These are phyloP conservation scores for Tuber aestivum DNA, from an alignment of 495 filamentous ascomycete genomes.

Conservation along the genomic window DNA sequence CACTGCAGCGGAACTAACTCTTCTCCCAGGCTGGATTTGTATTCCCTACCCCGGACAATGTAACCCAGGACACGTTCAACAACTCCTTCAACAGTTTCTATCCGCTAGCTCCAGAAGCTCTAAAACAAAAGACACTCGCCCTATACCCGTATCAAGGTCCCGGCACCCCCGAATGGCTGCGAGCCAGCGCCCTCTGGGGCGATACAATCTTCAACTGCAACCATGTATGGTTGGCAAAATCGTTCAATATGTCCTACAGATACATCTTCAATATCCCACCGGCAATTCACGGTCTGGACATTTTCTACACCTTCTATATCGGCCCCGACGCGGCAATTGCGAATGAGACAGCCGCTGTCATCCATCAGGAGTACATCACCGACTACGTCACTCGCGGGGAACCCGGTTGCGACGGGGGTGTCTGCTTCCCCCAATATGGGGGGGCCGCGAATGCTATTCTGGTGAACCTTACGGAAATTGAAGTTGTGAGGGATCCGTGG, in stretches of 20 bases:
- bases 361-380: constrained; percentile 31
- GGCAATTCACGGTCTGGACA: constrained; percentile 51
- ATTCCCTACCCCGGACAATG: constrained; percentile 37
- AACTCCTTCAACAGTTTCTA: constrained; percentile 10
- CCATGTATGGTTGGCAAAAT: constrained; percentile 46
- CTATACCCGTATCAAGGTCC: constrained; percentile 47
- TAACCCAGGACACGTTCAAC: constrained; percentile 42
- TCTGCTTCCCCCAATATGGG: constrained; percentile 28
- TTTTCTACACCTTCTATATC: constrained; percentile 55
- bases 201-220: constrained; percentile 50
- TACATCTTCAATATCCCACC: constrained; percentile 61
- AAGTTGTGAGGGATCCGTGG: constrained; percentile 26
- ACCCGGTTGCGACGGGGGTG: constrained; percentile 23
- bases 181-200: constrained; percentile 43
- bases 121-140: constrained; percentile 40
- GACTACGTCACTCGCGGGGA: constrained; percentile 26
- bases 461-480: constrained; percentile 24
- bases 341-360: constrained; percentile 40
- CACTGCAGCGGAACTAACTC: constrained; percentile 20
- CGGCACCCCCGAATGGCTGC: constrained; percentile 42
- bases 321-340: constrained; percentile 42
- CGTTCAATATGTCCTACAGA: constrained; percentile 53
- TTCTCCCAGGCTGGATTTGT: constrained; percentile 39
- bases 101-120: constrained; percentile 22
- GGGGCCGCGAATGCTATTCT: constrained; percentile 10